These are phyloP conservation scores for Friedmanniomyces simplex DNA, from an alignment of 495 filamentous ascomycete species.

Conservation along the genomic window DNA sequence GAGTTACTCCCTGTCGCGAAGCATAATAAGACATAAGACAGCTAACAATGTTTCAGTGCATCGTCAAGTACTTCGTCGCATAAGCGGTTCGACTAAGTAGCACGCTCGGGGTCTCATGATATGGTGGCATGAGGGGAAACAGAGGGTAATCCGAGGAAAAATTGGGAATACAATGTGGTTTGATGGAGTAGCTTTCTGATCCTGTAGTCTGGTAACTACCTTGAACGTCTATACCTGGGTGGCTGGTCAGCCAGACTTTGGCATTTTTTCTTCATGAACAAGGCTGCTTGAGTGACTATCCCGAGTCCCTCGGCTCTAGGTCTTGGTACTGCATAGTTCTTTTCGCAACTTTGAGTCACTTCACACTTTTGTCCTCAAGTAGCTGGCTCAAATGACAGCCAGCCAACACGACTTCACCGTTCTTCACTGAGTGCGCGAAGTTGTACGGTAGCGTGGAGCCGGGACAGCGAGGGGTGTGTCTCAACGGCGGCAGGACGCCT, in stretches of 20 bases:
- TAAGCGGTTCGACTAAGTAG: neutral
- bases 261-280: no score
- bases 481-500: neutral
- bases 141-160: no score
- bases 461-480: neutral
- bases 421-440: neutral
- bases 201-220: neutral
- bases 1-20: neutral
- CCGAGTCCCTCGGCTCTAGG: no score
- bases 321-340: no score
- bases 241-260: neutral
- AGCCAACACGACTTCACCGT: no score
- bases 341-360: no score
- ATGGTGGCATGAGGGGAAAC: no score
- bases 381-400: no score
- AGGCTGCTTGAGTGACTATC: no score
- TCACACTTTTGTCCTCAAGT: no score
- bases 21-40: neutral
- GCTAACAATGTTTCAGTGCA: neutral
- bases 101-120: no score
- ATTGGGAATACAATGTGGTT: neutral
- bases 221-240: neutral
- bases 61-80: neutral
- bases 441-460: neutral
- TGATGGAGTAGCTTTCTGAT: neutral